phyloP scores from a whole-genome alignment of 176 grass and related monocot species.

The Themeda triandra region DNA sequence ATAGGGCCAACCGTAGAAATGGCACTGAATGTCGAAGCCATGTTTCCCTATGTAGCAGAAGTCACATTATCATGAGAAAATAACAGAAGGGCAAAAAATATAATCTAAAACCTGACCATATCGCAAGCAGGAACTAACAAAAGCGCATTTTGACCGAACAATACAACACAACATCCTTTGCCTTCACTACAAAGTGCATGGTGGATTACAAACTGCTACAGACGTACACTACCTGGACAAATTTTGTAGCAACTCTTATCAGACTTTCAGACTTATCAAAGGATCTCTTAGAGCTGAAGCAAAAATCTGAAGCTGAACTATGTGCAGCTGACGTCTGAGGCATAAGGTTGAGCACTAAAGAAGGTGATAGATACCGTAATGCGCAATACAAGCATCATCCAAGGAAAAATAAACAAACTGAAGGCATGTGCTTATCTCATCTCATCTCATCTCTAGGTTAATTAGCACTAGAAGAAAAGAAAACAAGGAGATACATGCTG shows the following conservation, averaged over 20 bases:
- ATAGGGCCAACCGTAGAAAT: conserved; percentile 35
- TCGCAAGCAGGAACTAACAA: not conserved
- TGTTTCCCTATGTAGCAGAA: conserved; percentile 17
- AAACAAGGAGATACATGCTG: not conserved
- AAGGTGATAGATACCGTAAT: not conserved
- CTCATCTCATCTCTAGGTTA: not conserved
- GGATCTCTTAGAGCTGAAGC: conserved; percentile 14
- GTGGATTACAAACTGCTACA: no score
- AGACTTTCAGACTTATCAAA: not conserved
- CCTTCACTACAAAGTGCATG: no score
- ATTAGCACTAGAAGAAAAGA: no score
- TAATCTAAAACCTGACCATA: not conserved
- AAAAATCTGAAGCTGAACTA: not conserved
- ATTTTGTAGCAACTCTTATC: not conserved
- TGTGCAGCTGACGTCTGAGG: conserved; percentile 20
- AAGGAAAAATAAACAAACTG: conserved; percentile 12
- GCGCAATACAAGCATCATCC: conserved; percentile 17
- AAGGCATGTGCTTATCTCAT: not conserved
- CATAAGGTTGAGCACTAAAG: not conserved
- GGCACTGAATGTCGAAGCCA: conserved; percentile 72
- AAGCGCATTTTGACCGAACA: no score
- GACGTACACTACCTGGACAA: no score
- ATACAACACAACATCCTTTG: no score
- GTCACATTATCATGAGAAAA: conserved; percentile 8
- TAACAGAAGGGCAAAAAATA: not conserved